Evolutionary conservation across 1,284 basidiomycete species (phyloP).

Genomic region (Ceratobasidium sp.): DNA sequence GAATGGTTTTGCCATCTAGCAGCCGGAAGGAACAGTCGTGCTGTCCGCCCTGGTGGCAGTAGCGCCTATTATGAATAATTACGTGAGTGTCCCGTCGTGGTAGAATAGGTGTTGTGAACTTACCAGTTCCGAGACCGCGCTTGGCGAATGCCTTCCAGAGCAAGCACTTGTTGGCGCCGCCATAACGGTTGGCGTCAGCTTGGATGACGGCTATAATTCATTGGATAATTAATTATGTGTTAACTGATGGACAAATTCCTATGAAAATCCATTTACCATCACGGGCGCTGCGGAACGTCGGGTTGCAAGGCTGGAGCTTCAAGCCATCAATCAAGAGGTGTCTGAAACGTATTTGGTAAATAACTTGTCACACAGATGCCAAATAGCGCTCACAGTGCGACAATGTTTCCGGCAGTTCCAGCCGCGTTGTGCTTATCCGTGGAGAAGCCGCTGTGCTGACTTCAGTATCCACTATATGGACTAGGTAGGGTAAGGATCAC

Average conservation of each 20-base stretch:
- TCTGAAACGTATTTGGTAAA: not conserved
- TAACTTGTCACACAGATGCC: not conserved
- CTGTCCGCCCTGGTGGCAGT: constrained; percentile 40
- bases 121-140: constrained; percentile 42
- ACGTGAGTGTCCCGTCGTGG: too few relatives aligned
- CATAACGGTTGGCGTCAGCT: constrained; percentile 49
- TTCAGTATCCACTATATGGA: not conserved
- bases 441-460: constrained; percentile 43
- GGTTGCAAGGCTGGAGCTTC: constrained; percentile 48
- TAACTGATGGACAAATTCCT: not conserved
- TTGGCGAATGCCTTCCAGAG: constrained; percentile 48
- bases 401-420: constrained; percentile 46
- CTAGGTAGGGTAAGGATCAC: not conserved
- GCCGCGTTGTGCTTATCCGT: constrained; percentile 19
- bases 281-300: constrained; percentile 46
- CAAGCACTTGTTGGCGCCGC: constrained; percentile 48
- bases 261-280: constrained; percentile 19
- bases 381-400: constrained; percentile 28
- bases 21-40: constrained; percentile 42
- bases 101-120: too few relatives aligned
- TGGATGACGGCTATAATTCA: constrained; percentile 41
- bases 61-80: not conserved
- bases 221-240: not conserved
- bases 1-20: constrained; percentile 34
- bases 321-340: constrained; percentile 45